These are phyloP conservation scores for Parachaetomium inaequale DNA, from an alignment of 495 filamentous ascomycete genomes.

Conservation along the genomic window DNA sequence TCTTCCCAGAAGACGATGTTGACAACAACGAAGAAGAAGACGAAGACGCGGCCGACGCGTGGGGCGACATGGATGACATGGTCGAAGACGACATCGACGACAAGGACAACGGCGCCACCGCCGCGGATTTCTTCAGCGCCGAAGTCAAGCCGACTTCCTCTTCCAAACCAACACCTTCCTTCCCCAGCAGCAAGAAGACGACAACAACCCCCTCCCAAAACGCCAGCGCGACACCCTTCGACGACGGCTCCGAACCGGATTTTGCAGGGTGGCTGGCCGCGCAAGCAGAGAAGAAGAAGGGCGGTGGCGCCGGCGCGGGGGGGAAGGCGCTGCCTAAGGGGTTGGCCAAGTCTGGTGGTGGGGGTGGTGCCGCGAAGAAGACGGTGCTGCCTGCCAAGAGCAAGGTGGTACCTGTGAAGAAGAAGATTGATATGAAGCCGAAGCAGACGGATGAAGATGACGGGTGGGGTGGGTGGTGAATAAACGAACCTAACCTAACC, in stretches of 20 bases:
- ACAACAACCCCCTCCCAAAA: conserved; percentile 10
- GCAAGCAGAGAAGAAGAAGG: conserved; percentile 67
- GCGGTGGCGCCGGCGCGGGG: conserved; percentile 26
- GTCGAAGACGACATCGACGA: conserved; percentile 49
- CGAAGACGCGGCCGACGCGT: conserved; percentile 54
- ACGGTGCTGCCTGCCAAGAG: conserved; percentile 16
- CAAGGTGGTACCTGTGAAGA: conserved; percentile 19
- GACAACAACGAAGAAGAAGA: conserved; percentile 18
- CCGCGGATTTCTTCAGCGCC: conserved; percentile 43
- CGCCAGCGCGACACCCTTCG: conserved; percentile 54
- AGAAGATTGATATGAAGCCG: conserved; percentile 54
- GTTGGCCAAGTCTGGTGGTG: conserved; percentile 52
- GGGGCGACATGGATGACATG: conserved; percentile 63
- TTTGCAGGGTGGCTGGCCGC: conserved; percentile 91
- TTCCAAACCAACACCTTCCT: too few relatives aligned
- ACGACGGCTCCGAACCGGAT: conserved; percentile 83
- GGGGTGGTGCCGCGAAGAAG: conserved; percentile 22
- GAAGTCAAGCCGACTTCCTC: too few relatives aligned
- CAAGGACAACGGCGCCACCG: conserved; percentile 37
- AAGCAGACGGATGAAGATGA: conserved; percentile 56
- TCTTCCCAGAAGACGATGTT: conserved; percentile 19
- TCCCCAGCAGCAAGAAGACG: too few relatives aligned
- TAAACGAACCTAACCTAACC: too few relatives aligned
- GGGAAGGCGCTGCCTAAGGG: conserved; percentile 72
- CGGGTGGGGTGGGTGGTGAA: conserved; percentile 66